These are phyloP conservation scores for Agarophyton chilense DNA, from an alignment of 23 red algal genomes.

Conservation along the genomic window DNA sequence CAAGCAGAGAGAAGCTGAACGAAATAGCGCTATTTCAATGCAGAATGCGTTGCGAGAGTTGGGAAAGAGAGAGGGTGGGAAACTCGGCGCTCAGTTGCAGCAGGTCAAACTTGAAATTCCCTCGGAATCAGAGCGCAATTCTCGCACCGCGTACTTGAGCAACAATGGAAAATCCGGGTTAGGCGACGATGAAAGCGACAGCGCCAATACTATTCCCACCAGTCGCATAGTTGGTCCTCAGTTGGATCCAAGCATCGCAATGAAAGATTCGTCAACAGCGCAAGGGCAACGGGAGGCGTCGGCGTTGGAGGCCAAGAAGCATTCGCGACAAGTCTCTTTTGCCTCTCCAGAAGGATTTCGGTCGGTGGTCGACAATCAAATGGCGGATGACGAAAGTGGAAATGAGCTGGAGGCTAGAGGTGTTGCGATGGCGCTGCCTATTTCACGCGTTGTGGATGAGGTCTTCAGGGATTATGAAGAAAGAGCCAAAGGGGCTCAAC, in stretches of 20 bases:
- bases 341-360: neutral
- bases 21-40: slow-evolving; percentile 5
- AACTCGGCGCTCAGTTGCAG: slow-evolving; percentile 39
- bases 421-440: neutral
- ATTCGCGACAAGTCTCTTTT: neutral
- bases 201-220: neutral
- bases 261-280: neutral
- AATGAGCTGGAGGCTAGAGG: neutral
- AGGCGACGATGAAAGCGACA: neutral
- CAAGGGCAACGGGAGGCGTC: neutral
- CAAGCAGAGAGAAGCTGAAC: slow-evolving; percentile 9
- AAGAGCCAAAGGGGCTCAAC: slow-evolving; percentile 51
- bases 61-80: slow-evolving; percentile 62
- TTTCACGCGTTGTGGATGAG: slow-evolving; percentile 32
- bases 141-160: neutral
- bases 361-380: neutral
- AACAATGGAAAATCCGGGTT: neutral
- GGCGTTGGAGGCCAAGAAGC: neutral
- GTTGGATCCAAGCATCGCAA: neutral
- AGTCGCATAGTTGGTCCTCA: neutral
- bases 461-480: slow-evolving; percentile 72
- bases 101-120: slow-evolving; percentile 19
- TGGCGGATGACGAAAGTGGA: neutral
- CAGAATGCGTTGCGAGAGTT: slow-evolving; percentile 47
- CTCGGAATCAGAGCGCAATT: neutral